phyloP scores from a whole-genome alignment of 2,329 filamentous ascomycete species.

The Aspergillus fijiensis region DNA sequence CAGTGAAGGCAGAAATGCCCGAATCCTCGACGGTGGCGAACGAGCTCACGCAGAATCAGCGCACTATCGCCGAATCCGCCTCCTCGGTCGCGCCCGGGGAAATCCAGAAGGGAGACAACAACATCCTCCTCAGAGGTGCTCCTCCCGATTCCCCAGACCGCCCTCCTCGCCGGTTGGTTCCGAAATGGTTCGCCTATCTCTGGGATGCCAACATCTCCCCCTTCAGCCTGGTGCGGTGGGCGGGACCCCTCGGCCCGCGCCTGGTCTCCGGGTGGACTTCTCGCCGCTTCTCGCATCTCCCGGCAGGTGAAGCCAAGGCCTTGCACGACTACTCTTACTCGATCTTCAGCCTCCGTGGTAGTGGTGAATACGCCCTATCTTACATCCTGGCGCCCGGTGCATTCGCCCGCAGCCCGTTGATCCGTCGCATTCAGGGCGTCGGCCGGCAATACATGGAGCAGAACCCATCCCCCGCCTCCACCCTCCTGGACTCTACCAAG shows the following conservation, averaged over 20 bases:
- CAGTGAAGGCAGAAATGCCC: conserved; percentile 75
- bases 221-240: conserved; percentile 84
- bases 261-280: conserved; percentile 95
- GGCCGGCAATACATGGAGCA: conserved; percentile 65
- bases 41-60: conserved; percentile 77
- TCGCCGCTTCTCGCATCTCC: conserved; percentile 86
- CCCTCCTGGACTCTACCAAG: conserved; percentile 12
- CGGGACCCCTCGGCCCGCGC: conserved; percentile 84
- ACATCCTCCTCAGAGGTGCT: conserved; percentile 51
- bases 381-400: conserved; percentile 93
- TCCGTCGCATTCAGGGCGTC: conserved; percentile 81
- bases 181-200: conserved; percentile 85
- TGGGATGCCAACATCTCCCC: conserved; percentile 98
- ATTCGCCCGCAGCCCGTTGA: conserved; percentile 82
- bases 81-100: conserved; percentile 22
- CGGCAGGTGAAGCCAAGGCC: conserved; percentile 72
- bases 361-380: conserved; percentile 87
- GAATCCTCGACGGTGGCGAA: conserved; percentile 70
- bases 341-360: conserved; percentile 87
- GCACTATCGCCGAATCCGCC: conserved; percentile 35
- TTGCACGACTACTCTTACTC: conserved; percentile 93
- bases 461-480: conserved; percentile 17
- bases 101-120: conserved; percentile 46
- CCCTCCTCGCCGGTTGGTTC: conserved; percentile 63
- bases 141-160: conserved; percentile 25